Evolutionary conservation across 1,284 basidiomycete species (phyloP).

Genomic region (Boletus semigastroideus): DNA sequence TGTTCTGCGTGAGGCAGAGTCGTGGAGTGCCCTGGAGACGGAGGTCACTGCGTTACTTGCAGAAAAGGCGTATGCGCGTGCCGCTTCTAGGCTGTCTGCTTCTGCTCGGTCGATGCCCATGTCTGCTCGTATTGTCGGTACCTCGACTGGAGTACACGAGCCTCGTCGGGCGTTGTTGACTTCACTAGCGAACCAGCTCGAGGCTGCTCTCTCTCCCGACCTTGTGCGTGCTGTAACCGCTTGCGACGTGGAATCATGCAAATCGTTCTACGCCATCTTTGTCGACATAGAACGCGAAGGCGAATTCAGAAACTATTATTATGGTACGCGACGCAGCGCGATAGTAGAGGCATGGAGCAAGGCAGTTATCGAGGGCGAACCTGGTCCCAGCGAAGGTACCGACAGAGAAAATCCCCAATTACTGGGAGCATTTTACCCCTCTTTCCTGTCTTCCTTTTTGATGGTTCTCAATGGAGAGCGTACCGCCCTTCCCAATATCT

Average conservation of each 20-base stretch:
- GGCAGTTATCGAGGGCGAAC: conserved; percentile 43
- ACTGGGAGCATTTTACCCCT: conserved; percentile 68
- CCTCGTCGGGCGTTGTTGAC: conserved; percentile 80
- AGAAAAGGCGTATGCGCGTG: conserved; percentile 80
- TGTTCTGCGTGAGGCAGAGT: conserved; percentile 87
- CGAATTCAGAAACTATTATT: conserved; percentile 93
- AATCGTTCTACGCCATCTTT: conserved; percentile 83
- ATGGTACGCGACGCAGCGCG: conserved; percentile 70
- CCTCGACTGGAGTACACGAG: conserved; percentile 54
- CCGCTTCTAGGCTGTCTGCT: conserved; percentile 85
- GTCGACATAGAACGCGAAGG: conserved; percentile 84
- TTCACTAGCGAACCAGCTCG: conserved; percentile 90
- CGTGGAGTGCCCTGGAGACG: conserved; percentile 90
- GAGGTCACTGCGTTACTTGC: conserved; percentile 82
- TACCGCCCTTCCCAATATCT: conserved; percentile 74
- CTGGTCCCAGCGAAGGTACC: conserved; percentile 24
- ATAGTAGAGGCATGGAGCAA: conserved; percentile 72
- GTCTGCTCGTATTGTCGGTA: conserved; percentile 68
- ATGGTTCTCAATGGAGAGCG: conserved; percentile 70
- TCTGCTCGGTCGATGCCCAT: conserved; percentile 85
- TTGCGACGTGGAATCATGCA: conserved; percentile 71
- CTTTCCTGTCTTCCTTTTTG: conserved; percentile 72
- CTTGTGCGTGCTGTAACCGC: conserved; percentile 80
- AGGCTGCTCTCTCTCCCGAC: conserved; percentile 83
- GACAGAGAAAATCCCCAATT: conserved; percentile 30